Evolutionary conservation across 2,329 filamentous ascomycete genomes (phyloP).

Genomic region (Diaporthe ilicicola): DNA sequence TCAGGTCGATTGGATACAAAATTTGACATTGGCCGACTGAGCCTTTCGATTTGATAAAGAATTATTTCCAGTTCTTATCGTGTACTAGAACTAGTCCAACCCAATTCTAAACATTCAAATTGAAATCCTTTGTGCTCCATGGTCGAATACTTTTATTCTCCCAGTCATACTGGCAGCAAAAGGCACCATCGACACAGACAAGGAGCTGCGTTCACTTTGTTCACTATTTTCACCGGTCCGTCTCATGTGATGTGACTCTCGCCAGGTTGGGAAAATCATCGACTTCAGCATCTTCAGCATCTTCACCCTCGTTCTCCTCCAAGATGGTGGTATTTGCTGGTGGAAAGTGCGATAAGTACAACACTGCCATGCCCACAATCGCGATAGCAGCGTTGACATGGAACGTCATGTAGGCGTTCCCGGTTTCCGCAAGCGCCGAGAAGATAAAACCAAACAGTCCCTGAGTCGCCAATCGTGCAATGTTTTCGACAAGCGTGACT

Average conservation of each 20-base stretch:
- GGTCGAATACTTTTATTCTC: too few relatives aligned
- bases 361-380: conserved; percentile 52
- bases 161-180: background rate
- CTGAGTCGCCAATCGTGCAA: conserved; percentile 69
- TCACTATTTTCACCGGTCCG: conserved; percentile 21
- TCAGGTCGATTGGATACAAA: too few relatives aligned
- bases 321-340: conserved; percentile 48
- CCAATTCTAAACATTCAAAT: too few relatives aligned
- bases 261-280: background rate
- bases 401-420: conserved; percentile 70
- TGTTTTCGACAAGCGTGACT: conserved; percentile 75
- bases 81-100: too few relatives aligned
- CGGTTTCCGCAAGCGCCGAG: conserved; percentile 67
- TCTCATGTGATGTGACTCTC: conserved; percentile 30
- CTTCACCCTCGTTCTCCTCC: conserved; percentile 34
- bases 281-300: background rate
- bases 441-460: conserved; percentile 75
- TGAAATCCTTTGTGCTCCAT: too few relatives aligned
- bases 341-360: conserved; percentile 54
- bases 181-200: too few relatives aligned
- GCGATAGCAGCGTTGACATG: conserved; percentile 71
- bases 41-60: too few relatives aligned
- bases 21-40: too few relatives aligned
- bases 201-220: too few relatives aligned
- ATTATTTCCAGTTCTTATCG: too few relatives aligned